Evolutionary conservation across 768 basidiomycete genomes (phyloP), one percentile per base, ranked within the genome.

Genomic region (Leccinum obscurum): DNA sequence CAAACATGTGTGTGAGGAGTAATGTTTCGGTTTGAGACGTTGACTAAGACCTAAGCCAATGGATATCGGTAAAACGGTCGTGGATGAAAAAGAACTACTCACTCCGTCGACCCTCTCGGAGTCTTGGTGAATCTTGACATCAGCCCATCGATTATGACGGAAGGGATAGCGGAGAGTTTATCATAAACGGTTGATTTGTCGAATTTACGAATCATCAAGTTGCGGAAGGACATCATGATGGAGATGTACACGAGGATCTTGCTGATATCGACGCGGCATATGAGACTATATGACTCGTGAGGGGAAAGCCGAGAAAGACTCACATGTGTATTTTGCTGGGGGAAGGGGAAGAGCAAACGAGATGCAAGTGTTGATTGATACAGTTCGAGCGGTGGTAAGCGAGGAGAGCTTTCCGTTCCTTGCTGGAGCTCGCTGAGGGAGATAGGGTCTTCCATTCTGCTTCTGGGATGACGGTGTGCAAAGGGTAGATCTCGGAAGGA

Each of bases 181-280:
- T 88, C 83, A 44, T 81, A 76, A 8, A 91, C 58, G 14, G 77
- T 76, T 11, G 83, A 79, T 65, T 85, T 83, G 49, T 83, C 76
- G 71, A 68, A 83, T 63, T 34, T 71, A 63, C 73, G 74, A 55
- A 57, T 65, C 10, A 80, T 75, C 0, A 80, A 69, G 63, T 79
- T 77, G 50, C 84, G 81, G 75, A 95, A 90, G 9, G 82, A 77
- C 60, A 95, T 77, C 82, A 98, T 87, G n/a, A 83, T 77, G 1
- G 93, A 86, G 63, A 96, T 87, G 76, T 93, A 95, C 59, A 88
- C 77, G 32, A 95, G 66, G 52, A 90, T 83, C 76, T 88, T 90
- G 52, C 92, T 93, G 67, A 34, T 48, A 3, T 26, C 20, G 35
- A 46, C 32, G n/a, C 6, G 6, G 11, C 0, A 50, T n/a, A 30